Percentiles rank a stretch among this genome's conserved stretches.
phyloP scores from a whole-genome alignment of 345 rosid species.

The Atalantia buxifolia region DNA sequence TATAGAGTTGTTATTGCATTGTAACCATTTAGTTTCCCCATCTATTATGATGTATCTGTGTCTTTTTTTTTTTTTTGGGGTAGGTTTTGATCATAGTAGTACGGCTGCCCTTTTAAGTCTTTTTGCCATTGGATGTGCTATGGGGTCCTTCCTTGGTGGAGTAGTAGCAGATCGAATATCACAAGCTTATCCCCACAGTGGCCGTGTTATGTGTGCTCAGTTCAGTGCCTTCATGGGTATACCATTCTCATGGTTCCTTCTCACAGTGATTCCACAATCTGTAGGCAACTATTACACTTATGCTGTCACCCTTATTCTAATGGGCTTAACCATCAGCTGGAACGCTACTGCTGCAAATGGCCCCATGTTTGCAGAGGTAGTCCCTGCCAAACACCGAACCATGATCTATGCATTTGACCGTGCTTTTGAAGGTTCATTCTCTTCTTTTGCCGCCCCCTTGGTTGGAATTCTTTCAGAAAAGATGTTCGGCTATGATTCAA shows the following conservation, averaged over 20 bases:
- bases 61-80: background rate
- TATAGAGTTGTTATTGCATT: background rate
- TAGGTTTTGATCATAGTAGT: constrained; percentile 77
- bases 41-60: background rate
- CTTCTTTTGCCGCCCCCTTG: constrained; percentile 92
- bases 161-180: constrained; percentile 72
- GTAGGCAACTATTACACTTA: constrained; percentile 56
- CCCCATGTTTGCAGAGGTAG: constrained; percentile 94
- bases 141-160: constrained; percentile 77
- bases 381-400: constrained; percentile 81
- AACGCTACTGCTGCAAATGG: constrained; percentile 80
- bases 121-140: constrained; percentile 75
- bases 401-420: constrained; percentile 97
- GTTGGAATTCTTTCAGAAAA: constrained; percentile 91
- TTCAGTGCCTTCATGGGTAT: constrained; percentile 97
- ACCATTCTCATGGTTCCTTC: constrained; percentile 79
- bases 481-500: constrained; percentile 73
- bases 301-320: constrained; percentile 59
- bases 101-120: constrained; percentile 78
- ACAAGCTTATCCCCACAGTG: constrained; percentile 55
- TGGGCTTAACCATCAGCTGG: constrained; percentile 96
- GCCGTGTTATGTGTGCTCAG: constrained; percentile 90
- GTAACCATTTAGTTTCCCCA: background rate
- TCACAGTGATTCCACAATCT: constrained; percentile 69
- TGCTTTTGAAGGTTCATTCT: constrained; percentile 87